These are phyloP conservation scores for Phytopythium kandeliae DNA, from an alignment of 352 stramenopile genomes.

Conservation along the genomic window DNA sequence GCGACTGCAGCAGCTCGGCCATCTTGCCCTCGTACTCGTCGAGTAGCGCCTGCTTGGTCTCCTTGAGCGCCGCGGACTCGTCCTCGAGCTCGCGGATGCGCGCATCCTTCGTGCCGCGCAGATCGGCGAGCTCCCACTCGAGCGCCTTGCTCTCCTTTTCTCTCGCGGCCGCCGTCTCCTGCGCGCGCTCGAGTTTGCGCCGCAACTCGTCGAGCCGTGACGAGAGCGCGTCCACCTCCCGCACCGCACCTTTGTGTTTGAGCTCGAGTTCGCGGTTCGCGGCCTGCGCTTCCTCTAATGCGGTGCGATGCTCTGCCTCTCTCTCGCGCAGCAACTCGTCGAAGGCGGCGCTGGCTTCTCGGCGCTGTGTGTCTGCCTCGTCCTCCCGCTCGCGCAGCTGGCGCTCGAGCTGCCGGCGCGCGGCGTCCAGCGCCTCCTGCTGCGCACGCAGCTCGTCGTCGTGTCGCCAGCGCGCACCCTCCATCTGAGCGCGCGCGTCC, in stretches of 20 bases:
- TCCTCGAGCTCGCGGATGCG: conserved; percentile 62
- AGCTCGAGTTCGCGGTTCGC: conserved; percentile 59
- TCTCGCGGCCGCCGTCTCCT: conserved; percentile 43
- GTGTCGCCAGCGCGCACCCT: conserved; percentile 66
- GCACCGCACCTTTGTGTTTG: conserved; percentile 33
- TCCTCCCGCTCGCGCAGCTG: conserved; percentile 72
- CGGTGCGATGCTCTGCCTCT: conserved; percentile 50
- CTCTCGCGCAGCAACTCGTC: conserved; percentile 71
- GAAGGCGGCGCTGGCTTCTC: conserved; percentile 68
- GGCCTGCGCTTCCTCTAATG: conserved; percentile 31
- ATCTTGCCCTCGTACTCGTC: conserved; percentile 87
- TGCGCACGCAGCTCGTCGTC: conserved; percentile 63
- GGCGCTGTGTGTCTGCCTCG: conserved; percentile 64
- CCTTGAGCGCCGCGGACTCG: conserved; percentile 45
- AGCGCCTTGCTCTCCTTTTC: conserved; percentile 66
- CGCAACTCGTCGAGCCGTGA: conserved; percentile 51
- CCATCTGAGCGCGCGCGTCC: conserved; percentile 62
- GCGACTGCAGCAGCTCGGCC: conserved; percentile 71
- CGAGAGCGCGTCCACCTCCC: conserved; percentile 36
- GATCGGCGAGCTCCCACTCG: conserved; percentile 66
- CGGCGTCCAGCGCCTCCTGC: conserved; percentile 56
- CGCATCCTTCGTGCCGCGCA: conserved; percentile 44
- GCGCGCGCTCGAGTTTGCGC: conserved; percentile 61
- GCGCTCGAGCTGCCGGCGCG: conserved; percentile 40
- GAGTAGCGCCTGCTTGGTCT: conserved; percentile 71